These are phyloP conservation scores for Alternaria ethzedia DNA, from an alignment of 2,329 filamentous ascomycete genomes.

Conservation along the genomic window DNA sequence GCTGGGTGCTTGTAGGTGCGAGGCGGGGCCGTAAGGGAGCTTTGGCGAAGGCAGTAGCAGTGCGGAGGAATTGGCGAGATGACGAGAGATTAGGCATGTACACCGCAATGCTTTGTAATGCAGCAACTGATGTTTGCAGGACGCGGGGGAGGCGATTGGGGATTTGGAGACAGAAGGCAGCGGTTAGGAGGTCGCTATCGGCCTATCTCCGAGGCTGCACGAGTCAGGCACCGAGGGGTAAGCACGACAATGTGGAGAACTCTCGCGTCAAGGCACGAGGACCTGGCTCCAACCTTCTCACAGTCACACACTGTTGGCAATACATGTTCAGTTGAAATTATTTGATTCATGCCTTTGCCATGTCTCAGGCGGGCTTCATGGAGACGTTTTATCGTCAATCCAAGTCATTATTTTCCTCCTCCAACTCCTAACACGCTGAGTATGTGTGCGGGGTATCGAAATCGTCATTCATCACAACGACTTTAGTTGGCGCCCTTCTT, in stretches of 20 bases:
- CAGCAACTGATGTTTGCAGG: conserved; percentile 4
- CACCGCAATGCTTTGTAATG: conserved; percentile 6
- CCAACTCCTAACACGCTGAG: conserved; percentile 12
- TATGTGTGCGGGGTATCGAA: conserved; percentile 16
- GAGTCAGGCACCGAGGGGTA: conserved; percentile 24
- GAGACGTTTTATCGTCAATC: conserved; percentile 15
- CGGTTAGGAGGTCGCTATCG: conserved; percentile 8
- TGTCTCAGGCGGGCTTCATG: conserved; percentile 7
- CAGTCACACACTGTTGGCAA: neutral
- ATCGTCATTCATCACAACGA: conserved; percentile 3
- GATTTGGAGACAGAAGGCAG: neutral
- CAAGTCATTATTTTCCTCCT: conserved; percentile 10
- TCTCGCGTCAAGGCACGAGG: conserved; percentile 8
- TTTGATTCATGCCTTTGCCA: conserved; percentile 13
- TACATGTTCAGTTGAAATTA: neutral
- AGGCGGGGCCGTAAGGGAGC: conserved; percentile 19
- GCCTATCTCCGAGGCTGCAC: conserved; percentile 18
- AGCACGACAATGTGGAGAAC: conserved; percentile 17
- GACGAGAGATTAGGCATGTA: conserved; percentile 30
- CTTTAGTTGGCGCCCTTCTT: conserved; percentile 60
- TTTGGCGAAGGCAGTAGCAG: conserved; percentile 19
- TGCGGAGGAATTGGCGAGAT: conserved; percentile 19
- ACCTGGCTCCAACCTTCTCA: conserved; percentile 3
- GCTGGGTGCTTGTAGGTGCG: conserved; percentile 7
- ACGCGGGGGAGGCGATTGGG: conserved; percentile 4